Evolutionary conservation across 2,329 filamentous ascomycete species (phyloP).

Genomic region (Nannizzia gypsea): DNA sequence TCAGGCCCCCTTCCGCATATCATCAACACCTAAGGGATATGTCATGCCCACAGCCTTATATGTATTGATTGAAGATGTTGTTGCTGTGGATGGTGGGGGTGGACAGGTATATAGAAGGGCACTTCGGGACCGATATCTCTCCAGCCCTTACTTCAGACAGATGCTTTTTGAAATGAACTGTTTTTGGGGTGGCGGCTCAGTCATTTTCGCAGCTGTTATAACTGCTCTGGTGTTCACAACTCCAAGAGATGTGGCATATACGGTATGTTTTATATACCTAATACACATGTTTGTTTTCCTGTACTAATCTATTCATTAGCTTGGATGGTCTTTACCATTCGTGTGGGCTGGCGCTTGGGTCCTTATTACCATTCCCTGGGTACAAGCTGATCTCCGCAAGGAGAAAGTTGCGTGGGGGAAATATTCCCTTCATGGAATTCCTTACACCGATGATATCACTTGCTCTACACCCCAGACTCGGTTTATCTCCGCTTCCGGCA

Average conservation of each 20-base stretch:
- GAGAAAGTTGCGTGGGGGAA: slow-evolving; percentile 34
- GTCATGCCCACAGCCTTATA: slow-evolving; percentile 49
- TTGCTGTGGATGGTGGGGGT: slow-evolving; percentile 54
- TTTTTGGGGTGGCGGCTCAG: slow-evolving; percentile 45
- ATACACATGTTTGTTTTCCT: neutral
- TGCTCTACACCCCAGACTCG: slow-evolving; percentile 28
- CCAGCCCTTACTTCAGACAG: slow-evolving; percentile 42
- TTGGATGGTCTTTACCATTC: slow-evolving; percentile 35
- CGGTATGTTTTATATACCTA: slow-evolving; percentile 20
- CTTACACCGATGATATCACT: slow-evolving; percentile 28
- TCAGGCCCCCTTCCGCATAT: slow-evolving; percentile 50
- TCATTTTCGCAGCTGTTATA: slow-evolving; percentile 37
- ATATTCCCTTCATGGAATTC: slow-evolving; percentile 26
- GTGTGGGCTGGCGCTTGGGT: slow-evolving; percentile 35
- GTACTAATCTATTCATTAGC: slow-evolving; percentile 15
- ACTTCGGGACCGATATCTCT: slow-evolving; percentile 41
- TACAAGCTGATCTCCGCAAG: slow-evolving; percentile 33
- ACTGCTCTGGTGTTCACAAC: slow-evolving; percentile 41
- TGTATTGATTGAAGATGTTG: slow-evolving; percentile 55
- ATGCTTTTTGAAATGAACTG: slow-evolving; percentile 45
- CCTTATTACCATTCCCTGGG: slow-evolving; percentile 37
- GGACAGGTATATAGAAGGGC: slow-evolving; percentile 43
- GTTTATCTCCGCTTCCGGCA: slow-evolving; percentile 22
- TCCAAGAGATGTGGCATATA: slow-evolving; percentile 38
- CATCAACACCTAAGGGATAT: slow-evolving; percentile 49